phyloP scores from a whole-genome alignment of 768 basidiomycete species.

The Hypholoma fasciculare region DNA sequence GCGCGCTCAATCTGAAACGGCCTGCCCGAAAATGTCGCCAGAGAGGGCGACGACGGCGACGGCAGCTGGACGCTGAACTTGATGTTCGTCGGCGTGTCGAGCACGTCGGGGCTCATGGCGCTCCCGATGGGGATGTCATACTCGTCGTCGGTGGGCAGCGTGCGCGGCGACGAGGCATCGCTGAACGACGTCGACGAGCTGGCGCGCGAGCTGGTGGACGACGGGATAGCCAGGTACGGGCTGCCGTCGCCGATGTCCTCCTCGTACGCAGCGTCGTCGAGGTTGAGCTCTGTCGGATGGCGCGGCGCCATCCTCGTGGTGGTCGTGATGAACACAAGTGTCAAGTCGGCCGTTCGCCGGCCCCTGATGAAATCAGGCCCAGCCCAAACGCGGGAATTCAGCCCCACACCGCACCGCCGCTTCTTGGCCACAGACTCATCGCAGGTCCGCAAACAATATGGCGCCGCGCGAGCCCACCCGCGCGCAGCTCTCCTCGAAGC shows the following conservation, averaged over 20 bases:
- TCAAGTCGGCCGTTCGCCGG: background rate
- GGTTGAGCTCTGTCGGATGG: conserved; percentile 22
- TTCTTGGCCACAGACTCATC: background rate
- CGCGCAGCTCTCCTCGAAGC: conserved; percentile 70
- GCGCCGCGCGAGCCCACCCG: conserved; percentile 65
- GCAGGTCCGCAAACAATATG: conserved; percentile 33
- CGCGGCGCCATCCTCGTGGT: conserved; percentile 19
- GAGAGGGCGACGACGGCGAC: conserved; percentile 20
- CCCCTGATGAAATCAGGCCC: background rate
- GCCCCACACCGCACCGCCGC: background rate
- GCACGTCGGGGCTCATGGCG: conserved; percentile 7
- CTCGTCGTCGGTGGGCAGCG: conserved; percentile 9
- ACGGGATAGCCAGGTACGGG: conserved; percentile 19
- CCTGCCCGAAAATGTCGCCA: conserved; percentile 9
- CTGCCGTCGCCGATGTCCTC: conserved; percentile 28
- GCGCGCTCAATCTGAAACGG: conserved; percentile 38
- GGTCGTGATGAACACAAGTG: background rate
- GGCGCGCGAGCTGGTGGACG: conserved; percentile 20
- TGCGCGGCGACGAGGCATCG: conserved; percentile 7
- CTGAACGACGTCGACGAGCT: conserved; percentile 18
- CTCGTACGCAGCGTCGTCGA: conserved; percentile 20
- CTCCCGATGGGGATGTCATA: conserved; percentile 10
- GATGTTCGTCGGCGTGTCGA: conserved; percentile 16
- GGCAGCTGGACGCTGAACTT: conserved; percentile 8
- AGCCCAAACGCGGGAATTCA: background rate